Base-by-base conservation (phyloP, 352 stramenopile genomes). In the Thalassiosira sp. region DNA sequence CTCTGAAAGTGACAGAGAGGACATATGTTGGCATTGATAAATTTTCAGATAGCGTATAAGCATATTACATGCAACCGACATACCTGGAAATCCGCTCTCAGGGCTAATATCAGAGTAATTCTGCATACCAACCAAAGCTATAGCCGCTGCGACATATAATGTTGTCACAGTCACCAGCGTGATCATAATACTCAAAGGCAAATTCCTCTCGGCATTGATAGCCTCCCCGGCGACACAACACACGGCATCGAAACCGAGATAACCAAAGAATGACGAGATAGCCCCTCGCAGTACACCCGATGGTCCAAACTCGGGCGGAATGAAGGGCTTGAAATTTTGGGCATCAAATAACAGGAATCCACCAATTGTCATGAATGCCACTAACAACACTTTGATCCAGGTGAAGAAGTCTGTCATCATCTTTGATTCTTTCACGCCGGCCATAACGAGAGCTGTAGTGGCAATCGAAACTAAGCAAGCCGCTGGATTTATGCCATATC, bases 181-280 rank as follows among this genome's bases (percentile, higher is more conserved):
- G 1, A 90, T 92, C 18, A 98, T 91, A 16, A 98, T 94, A 0
- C 93, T 93, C 8, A 90, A 82, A 0, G 95, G 95, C 43, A 98
- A 94, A 67, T 95, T 96, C 24, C 76, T 84, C 1, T 87, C 89
- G 0, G 89, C 79, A 79, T 91, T 80, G 20, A 81, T 86, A n/a
- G 86, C 85, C 73, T 93, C 86, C 18, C 89, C 93, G 0, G 95
- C 94, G 11, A 98, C 73, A 58, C 95, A 98, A 78, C 94, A 98
- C 1, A 99, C 93, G 81, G 98, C 96, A 80, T 99, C 95, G 76
- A 97, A 99, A 11, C 96, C 96, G 61, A 99, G 92, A 78, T 97
- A 98, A 1, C 96, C 96, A 78, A 97, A 98, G 72, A 98, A 98
- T 40, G 93, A 97, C 28, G 94, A 94, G 27, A 94, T 96, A 0